Evolutionary conservation across 1,284 basidiomycete species (phyloP).

Genomic region (Sporisorium exsertum): DNA sequence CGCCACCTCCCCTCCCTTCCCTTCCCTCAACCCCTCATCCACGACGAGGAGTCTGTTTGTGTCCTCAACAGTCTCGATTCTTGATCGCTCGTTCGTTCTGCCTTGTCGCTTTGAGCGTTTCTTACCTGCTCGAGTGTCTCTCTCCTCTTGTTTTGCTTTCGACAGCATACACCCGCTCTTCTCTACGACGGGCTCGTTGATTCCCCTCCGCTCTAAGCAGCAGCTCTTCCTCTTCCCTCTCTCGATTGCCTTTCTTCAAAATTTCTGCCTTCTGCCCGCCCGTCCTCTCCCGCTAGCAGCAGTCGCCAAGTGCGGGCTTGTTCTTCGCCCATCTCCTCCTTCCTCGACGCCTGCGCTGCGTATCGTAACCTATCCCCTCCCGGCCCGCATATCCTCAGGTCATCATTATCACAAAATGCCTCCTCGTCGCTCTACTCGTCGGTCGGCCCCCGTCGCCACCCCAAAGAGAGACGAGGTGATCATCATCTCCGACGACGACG

Average conservation of each 20-base stretch:
- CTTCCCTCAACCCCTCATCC: background rate
- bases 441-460: constrained; percentile 15
- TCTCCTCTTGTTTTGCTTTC: background rate
- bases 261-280: background rate
- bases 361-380: background rate
- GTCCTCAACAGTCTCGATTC: constrained; percentile 1
- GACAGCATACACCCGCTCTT: constrained; percentile 7
- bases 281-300: background rate
- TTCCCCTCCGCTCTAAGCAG: background rate
- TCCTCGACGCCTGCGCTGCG: background rate
- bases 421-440: constrained; percentile 38
- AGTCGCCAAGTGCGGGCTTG: background rate
- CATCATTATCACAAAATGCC: constrained; percentile 15
- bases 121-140: constrained; percentile 2
- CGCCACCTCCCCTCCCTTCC: background rate
- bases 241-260: background rate
- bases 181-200: constrained; percentile 13
- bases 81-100: too few relatives aligned
- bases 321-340: background rate
- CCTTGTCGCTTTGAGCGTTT: too few relatives aligned
- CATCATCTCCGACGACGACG: constrained; percentile 37
- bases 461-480: constrained; percentile 20
- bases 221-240: background rate
- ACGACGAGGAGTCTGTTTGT: background rate
- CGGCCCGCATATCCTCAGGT: background rate